phyloP scores from a whole-genome alignment of 192 early-diverging fungal genomes.

The Gamsiella multidivaricata region DNA sequence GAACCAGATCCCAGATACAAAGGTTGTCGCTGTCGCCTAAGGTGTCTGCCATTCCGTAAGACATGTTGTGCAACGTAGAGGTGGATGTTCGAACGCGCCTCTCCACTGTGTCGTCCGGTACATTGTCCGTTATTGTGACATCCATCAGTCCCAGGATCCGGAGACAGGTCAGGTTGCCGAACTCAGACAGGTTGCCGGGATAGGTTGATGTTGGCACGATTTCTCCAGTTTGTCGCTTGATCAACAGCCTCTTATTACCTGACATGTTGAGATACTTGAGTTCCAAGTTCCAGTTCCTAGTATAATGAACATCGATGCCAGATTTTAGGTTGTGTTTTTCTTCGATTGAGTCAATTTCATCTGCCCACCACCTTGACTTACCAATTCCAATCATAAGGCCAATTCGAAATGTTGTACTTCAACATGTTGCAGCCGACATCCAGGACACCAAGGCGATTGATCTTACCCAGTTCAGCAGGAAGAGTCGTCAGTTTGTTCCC shows the following conservation, averaged over 20 bases:
- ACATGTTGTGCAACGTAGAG: constrained; percentile 84
- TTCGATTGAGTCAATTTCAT: too few species aligned
- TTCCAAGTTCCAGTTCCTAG: constrained; percentile 88
- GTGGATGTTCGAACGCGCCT: constrained; percentile 85
- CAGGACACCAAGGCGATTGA: constrained; percentile 79
- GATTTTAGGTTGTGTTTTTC: not conserved
- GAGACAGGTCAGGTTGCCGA: constrained; percentile 80
- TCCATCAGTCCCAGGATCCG: constrained; percentile 90
- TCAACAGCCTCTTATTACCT: constrained; percentile 89
- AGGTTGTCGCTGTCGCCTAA: constrained; percentile 76
- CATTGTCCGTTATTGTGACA: constrained; percentile 75
- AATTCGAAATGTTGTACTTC: constrained; percentile 94
- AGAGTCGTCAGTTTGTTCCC: constrained; percentile 91
- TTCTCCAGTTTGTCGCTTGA: constrained; percentile 72
- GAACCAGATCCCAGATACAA: constrained; percentile 87
- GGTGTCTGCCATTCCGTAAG: constrained; percentile 90
- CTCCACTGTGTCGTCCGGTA: constrained; percentile 86
- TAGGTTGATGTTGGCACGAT: constrained; percentile 38
- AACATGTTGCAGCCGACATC: constrained; percentile 90
- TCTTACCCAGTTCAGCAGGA: constrained; percentile 92
- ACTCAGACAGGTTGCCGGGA: constrained; percentile 74
- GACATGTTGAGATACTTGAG: constrained; percentile 95
- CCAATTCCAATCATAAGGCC: constrained; percentile 98
- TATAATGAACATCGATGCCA: not conserved
- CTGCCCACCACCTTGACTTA: too few species aligned